Evolutionary conservation across 805 yeast genomes (phyloP).

Genomic region (Candida coquimbonensis): DNA sequence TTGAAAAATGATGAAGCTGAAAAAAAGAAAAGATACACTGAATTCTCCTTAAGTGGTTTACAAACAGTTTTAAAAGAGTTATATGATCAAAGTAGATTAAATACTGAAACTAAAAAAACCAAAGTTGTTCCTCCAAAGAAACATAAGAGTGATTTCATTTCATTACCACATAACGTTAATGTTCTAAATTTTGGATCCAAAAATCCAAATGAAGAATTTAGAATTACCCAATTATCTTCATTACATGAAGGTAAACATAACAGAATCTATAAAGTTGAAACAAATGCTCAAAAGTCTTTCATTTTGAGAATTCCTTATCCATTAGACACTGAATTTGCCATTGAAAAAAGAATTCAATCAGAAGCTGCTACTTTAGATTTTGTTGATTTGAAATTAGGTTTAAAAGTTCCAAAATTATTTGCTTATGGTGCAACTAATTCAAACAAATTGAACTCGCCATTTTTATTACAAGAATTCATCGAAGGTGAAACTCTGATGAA

Average conservation of each 20-base stretch:
- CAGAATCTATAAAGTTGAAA: constrained; percentile 68
- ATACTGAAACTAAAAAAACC: constrained; percentile 24
- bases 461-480: constrained; percentile 70
- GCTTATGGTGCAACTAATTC: constrained; percentile 53
- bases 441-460: constrained; percentile 68
- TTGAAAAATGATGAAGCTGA: constrained; percentile 68
- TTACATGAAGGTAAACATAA: constrained; percentile 94
- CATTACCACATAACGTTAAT: constrained; percentile 43
- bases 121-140: constrained; percentile 26
- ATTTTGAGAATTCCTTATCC: constrained; percentile 84
- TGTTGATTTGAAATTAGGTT: constrained; percentile 51
- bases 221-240: constrained; percentile 67
- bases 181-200: constrained; percentile 36
- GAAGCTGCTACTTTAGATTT: constrained; percentile 95
- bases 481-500: constrained; percentile 82
- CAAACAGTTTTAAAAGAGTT: constrained; percentile 44
- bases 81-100: constrained; percentile 29
- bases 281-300: constrained; percentile 54
- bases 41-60: constrained; percentile 76
- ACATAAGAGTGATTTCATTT: constrained; percentile 32
- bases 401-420: constrained; percentile 67
- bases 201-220: constrained; percentile 36
- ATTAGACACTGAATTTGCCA: constrained; percentile 57
- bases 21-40: constrained; percentile 69
- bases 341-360: constrained; percentile 63